Evolutionary conservation across 768 basidiomycete species (phyloP), one percentile per base, ranked within the genome.

Genomic region (Tricholoma bakamatsutake): DNA sequence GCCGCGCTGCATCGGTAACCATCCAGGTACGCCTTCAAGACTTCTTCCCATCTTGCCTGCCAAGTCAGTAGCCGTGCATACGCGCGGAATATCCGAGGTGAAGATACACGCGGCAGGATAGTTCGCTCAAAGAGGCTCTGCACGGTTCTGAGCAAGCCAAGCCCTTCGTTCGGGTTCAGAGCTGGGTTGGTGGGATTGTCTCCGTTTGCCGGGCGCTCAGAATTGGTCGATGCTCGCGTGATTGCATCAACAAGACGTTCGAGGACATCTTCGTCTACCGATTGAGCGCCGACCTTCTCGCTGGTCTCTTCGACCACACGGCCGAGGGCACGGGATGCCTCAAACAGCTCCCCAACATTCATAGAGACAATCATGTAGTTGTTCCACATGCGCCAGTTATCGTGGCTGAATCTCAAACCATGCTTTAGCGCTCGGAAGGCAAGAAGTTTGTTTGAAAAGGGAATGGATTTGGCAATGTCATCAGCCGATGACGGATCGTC

Each of bases 321-420:
- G 0, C 80, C 79, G 18, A 93, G 76, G 0, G 95, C 96, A 37
- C 91, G 85, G 56, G 84, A 86, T 0, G 93, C 87, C 66, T 99
- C 96, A 1, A 83, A 77, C 49, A 98, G 78, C 66, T 98, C 94
- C 6, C 95, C 96, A 17, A 98, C 89, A 61, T 98, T 93, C 70
- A 97, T 77, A 3, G 91, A 80, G 27, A 98, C 87, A 64, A 97
- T 76, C 87, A 92, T 94, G 76, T 94, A 98, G 75, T 99, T 99
- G 58, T 80, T 79, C 97, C 97, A 99, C 90, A 99, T 95, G 17
- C 93, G 82, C 95, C 96, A 98, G 65, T 93, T 95, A 27, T 91
- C 86, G 67, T 93, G 90, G 49, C 82, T 81, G 69, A 80, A 83
- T 62, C 85, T 86, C 57, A 98, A 79, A 1, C 97, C 95, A 57